phyloP scores from a whole-genome alignment of 331 rosid genomes.

The Quercus tomentella region DNA sequence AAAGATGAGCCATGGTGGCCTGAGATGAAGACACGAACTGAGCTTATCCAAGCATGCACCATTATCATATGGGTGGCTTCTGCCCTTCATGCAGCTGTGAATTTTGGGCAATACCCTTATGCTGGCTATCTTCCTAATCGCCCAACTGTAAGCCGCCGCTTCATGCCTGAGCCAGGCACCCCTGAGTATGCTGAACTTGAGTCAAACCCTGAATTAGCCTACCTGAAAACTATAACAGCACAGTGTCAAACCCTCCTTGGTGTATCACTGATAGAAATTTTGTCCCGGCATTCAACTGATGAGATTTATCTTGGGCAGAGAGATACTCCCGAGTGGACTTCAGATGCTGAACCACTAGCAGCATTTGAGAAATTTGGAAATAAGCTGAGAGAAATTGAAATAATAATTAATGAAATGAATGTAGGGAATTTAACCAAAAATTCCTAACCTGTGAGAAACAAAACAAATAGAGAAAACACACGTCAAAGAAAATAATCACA shows the following conservation, averaged over 20 bases:
- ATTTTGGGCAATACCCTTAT: slow-evolving; percentile 89
- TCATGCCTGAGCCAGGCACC: slow-evolving; percentile 94
- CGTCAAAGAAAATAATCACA: no score
- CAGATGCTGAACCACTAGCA: slow-evolving; percentile 42
- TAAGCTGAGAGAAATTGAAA: slow-evolving; percentile 53
- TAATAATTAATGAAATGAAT: slow-evolving; percentile 52
- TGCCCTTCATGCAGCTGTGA: slow-evolving; percentile 94
- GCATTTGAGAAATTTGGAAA: slow-evolving; percentile 59
- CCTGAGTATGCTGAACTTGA: slow-evolving; percentile 69
- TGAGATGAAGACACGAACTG: slow-evolving; percentile 45
- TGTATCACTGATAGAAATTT: slow-evolving; percentile 69
- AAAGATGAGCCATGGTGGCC: slow-evolving; percentile 83
- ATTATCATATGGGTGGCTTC: slow-evolving; percentile 94
- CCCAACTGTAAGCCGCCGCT: slow-evolving; percentile 87
- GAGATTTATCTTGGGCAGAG: slow-evolving; percentile 88
- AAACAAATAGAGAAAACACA: no score
- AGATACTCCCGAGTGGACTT: slow-evolving; percentile 54
- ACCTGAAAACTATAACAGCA: slow-evolving; percentile 83
- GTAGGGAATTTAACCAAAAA: no score
- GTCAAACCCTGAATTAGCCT: slow-evolving; percentile 58
- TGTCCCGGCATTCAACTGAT: slow-evolving; percentile 82
- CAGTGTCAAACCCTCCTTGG: slow-evolving; percentile 83
- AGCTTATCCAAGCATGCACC: slow-evolving; percentile 62
- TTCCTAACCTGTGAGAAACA: no score
- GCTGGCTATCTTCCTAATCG: slow-evolving; percentile 95